Conservation (phyloP, 192 early-diverging fungal species). For the Umbelopsis sp. region DNA sequence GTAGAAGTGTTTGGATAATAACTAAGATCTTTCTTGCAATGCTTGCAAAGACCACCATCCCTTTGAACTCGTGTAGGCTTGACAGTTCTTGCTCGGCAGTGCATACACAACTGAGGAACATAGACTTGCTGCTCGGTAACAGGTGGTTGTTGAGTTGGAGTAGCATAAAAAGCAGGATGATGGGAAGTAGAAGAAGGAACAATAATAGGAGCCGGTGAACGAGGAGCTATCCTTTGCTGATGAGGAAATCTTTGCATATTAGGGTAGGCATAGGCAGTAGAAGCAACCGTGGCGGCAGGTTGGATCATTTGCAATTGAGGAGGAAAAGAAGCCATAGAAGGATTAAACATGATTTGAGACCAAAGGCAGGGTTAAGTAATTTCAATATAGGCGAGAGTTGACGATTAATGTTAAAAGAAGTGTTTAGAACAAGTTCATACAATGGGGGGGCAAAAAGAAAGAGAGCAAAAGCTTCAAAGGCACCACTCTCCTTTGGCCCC, state of each 20-base stretch:
- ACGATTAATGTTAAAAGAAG: background rate
- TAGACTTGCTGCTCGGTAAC: background rate
- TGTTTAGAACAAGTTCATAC: constrained; percentile 1
- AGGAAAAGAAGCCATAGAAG: background rate
- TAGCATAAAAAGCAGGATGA: background rate
- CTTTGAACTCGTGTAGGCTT: constrained; percentile 12
- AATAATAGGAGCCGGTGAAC: constrained; percentile 17
- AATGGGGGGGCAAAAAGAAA: background rate
- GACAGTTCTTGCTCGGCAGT: constrained; percentile 1
- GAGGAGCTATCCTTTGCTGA: constrained; percentile 8
- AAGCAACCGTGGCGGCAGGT: background rate
- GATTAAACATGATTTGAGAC: constrained; percentile 10
- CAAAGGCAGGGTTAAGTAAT: background rate
- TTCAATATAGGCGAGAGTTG: background rate
- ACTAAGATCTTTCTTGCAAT: constrained; percentile 10
- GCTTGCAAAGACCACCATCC: constrained; percentile 20
- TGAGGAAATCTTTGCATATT: background rate
- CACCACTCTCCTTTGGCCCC: background rate
- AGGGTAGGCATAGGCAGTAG: constrained; percentile 5
- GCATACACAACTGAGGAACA: background rate
- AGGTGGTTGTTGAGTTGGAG: background rate
- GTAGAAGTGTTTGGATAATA: background rate
- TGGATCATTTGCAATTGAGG: constrained; percentile 13
- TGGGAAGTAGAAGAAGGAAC: constrained; percentile 1
- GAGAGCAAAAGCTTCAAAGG: constrained; percentile 2